A percentile compares a stretch with the other conserved stretches of the same genome.
These are phyloP conservation scores for Trypanosomatidae sp. DNA, from an alignment of 208 protist species.

Conservation along the genomic window DNA sequence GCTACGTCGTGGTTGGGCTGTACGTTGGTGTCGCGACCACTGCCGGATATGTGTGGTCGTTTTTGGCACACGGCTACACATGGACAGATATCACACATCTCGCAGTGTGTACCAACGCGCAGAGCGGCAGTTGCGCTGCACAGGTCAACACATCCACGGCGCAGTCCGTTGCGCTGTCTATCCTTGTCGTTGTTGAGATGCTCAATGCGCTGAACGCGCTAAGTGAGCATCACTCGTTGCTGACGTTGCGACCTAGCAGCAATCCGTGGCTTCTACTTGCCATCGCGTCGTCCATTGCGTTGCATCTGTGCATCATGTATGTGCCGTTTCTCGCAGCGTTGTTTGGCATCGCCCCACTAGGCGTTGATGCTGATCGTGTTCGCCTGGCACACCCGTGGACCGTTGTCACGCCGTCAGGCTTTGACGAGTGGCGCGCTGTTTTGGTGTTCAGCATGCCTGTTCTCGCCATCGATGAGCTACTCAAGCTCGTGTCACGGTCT, in stretches of 20 bases:
- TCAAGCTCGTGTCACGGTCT: slow-evolving; percentile 67
- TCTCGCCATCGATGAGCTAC: slow-evolving; percentile 90
- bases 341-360: slow-evolving; percentile 79
- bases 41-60: slow-evolving; percentile 74
- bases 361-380: slow-evolving; percentile 32
- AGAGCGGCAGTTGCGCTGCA: slow-evolving; percentile 25
- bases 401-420: slow-evolving; percentile 47
- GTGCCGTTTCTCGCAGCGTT: slow-evolving; percentile 76
- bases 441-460: slow-evolving; percentile 85
- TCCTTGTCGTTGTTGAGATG: slow-evolving; percentile 93
- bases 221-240: slow-evolving; percentile 86
- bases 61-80: slow-evolving; percentile 64
- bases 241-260: slow-evolving; percentile 40
- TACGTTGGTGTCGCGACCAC: slow-evolving; percentile 83
- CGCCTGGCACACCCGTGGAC: slow-evolving; percentile 35
- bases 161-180: slow-evolving; percentile 82
- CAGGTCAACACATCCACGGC: slow-evolving; percentile 53
- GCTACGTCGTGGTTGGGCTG: slow-evolving; percentile 69
- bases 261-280: slow-evolving; percentile 78
- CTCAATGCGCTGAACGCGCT: slow-evolving; percentile 92
- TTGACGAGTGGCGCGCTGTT: slow-evolving; percentile 84
- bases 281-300: slow-evolving; percentile 63
- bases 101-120: slow-evolving; percentile 36
- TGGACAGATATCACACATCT: slow-evolving; percentile 41
- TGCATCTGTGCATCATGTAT: slow-evolving; percentile 90